Percentiles rank a stretch among this genome's conserved stretches.
These are phyloP conservation scores for Millerozyma miso DNA, from an alignment of 805 yeast genomes.

Conservation along the genomic window DNA sequence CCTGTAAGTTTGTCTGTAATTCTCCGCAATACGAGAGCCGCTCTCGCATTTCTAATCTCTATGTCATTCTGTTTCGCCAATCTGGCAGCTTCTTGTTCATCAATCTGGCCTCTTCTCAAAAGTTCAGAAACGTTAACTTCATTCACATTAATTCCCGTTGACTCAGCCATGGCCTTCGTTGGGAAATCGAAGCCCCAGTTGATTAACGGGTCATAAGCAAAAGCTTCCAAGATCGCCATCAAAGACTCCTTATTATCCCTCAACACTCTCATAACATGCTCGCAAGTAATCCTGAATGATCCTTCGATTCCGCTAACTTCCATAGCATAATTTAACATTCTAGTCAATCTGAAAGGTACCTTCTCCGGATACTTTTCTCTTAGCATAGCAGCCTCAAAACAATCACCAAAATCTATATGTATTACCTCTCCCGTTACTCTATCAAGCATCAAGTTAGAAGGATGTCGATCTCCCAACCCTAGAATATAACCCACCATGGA, in stretches of 20 bases:
- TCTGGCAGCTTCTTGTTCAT: slow-evolving; percentile 69
- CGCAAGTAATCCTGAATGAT: slow-evolving; percentile 92
- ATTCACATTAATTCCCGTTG: slow-evolving; percentile 66
- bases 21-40: slow-evolving; percentile 81
- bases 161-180: slow-evolving; percentile 67
- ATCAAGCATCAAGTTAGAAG: slow-evolving; percentile 93
- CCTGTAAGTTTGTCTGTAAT: slow-evolving; percentile 92
- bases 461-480: slow-evolving; percentile 97
- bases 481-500: slow-evolving; percentile 97
- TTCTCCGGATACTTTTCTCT: slow-evolving; percentile 97
- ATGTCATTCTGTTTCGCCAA: slow-evolving; percentile 67
- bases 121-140: slow-evolving; percentile 67
- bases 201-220: slow-evolving; percentile 96
- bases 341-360: slow-evolving; percentile 92
- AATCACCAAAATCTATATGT: slow-evolving; percentile 98
- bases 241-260: slow-evolving; percentile 93
- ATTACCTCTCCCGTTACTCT: slow-evolving; percentile 91
- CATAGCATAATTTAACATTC: slow-evolving; percentile 98
- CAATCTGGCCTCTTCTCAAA: slow-evolving; percentile 67
- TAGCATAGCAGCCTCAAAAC: slow-evolving; percentile 96
- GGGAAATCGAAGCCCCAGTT: slow-evolving; percentile 99
- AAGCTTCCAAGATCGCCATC: slow-evolving; percentile 97
- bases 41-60: slow-evolving; percentile 82
- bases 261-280: slow-evolving; percentile 92
- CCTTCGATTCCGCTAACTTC: slow-evolving; percentile 99